These are phyloP conservation scores for Sisymbrium altissimum DNA, from an alignment of 345 rosid species.

Conservation along the genomic window DNA sequence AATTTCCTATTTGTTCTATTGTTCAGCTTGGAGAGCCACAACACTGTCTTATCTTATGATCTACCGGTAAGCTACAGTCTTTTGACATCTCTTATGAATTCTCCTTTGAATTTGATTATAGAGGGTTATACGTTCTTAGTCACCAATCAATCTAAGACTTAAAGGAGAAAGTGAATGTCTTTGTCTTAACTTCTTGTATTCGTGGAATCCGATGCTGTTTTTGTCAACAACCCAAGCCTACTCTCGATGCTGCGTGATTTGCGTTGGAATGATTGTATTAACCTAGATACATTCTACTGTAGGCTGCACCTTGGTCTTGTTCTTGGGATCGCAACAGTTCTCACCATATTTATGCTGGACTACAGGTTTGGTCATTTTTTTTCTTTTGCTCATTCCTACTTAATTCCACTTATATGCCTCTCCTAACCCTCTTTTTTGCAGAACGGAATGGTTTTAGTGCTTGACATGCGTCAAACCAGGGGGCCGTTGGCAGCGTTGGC, in stretches of 20 bases:
- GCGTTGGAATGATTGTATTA: background rate
- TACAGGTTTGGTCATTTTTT: slow-evolving; percentile 52
- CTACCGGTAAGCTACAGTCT: slow-evolving; percentile 51
- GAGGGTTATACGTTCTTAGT: background rate
- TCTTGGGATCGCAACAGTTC: slow-evolving; percentile 77
- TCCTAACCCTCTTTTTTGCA: slow-evolving; percentile 27
- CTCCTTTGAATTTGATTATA: background rate
- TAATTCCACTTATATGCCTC: background rate
- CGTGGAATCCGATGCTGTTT: background rate
- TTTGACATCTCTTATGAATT: background rate
- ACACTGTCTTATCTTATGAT: slow-evolving; percentile 57
- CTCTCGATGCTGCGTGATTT: background rate
- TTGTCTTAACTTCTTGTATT: background rate
- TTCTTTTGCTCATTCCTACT: slow-evolving; percentile 8
- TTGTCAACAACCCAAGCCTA: background rate
- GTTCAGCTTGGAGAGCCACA: slow-evolving; percentile 74
- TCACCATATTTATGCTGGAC: slow-evolving; percentile 73
- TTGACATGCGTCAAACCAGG: slow-evolving; percentile 79
- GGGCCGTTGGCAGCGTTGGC: slow-evolving; percentile 49
- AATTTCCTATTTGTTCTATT: slow-evolving; percentile 20
- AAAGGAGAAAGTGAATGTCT: background rate
- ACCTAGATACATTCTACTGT: slow-evolving; percentile 18
- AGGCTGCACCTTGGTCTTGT: slow-evolving; percentile 94
- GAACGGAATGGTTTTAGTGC: slow-evolving; percentile 71
- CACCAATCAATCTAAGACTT: background rate